phyloP scores from a whole-genome alignment of 352 stramenopile genomes.

The Phytophthora citrophthora region DNA sequence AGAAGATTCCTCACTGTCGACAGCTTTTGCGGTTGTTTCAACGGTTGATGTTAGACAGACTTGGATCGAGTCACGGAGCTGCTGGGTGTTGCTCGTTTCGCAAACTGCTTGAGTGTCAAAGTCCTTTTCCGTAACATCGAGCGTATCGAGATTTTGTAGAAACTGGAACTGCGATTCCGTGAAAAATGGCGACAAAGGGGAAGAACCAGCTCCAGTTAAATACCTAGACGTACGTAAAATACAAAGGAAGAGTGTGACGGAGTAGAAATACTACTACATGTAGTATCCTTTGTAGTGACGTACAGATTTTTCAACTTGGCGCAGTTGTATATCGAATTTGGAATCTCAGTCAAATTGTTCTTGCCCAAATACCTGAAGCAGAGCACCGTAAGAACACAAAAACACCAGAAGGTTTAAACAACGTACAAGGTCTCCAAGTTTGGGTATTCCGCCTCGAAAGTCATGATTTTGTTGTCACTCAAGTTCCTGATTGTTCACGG shows the following conservation, averaged over 20 bases:
- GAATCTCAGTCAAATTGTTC: constrained; percentile 33
- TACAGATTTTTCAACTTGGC: constrained; percentile 32
- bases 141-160: constrained; percentile 41
- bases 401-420: neutral
- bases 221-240: constrained; percentile 9
- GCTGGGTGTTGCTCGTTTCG: constrained; percentile 37
- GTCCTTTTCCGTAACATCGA: constrained; percentile 30
- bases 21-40: constrained; percentile 10
- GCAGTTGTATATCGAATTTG: constrained; percentile 20
- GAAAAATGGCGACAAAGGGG: constrained; percentile 31
- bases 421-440: constrained; percentile 58
- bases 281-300: neutral
- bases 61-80: constrained; percentile 29
- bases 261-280: neutral
- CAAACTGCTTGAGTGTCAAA: constrained; percentile 35
- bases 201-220: constrained; percentile 5
- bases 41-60: constrained; percentile 29
- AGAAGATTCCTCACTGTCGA: neutral
- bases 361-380: constrained; percentile 18
- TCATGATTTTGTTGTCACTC: constrained; percentile 26
- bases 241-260: neutral
- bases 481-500: constrained; percentile 22
- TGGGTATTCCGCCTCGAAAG: constrained; percentile 53
- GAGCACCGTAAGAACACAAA: constrained; percentile 4
- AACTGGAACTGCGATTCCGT: constrained; percentile 49